phyloP scores from a whole-genome alignment of 2,329 filamentous ascomycete genomes.

The Xylaria sp. region DNA sequence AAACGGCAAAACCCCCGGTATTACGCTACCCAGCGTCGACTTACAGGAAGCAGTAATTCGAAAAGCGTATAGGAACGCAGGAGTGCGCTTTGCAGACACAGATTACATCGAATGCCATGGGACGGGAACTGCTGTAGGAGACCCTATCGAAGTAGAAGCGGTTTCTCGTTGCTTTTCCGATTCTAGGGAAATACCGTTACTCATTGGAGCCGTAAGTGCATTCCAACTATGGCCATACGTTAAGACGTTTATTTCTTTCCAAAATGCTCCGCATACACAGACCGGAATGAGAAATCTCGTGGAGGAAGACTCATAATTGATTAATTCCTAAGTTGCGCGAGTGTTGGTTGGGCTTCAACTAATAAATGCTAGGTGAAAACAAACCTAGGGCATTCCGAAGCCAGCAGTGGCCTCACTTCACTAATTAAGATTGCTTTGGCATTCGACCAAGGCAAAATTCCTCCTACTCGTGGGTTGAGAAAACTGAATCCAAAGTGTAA shows the following conservation, averaged over 20 bases:
- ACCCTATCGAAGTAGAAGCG: background rate
- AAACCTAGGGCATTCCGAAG: conserved; percentile 32
- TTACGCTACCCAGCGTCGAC: conserved; percentile 49
- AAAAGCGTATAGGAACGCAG: background rate
- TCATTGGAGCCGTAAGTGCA: conserved; percentile 1
- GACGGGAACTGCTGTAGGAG: conserved; percentile 5
- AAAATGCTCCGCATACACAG: no score
- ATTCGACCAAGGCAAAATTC: conserved; percentile 23
- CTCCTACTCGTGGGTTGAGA: conserved; percentile 7
- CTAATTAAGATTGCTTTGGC: conserved; percentile 28
- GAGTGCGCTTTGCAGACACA: background rate
- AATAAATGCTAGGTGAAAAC: no score
- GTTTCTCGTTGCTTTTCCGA: background rate
- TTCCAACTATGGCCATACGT: no score
- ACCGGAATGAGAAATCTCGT: no score
- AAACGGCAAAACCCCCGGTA: conserved; percentile 51
- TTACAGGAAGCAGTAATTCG: background rate
- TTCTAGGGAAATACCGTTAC: background rate
- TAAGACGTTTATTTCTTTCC: no score
- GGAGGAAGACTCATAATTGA: no score
- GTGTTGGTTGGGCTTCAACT: no score
- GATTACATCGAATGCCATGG: conserved; percentile 13
- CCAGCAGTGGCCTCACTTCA: conserved; percentile 24
- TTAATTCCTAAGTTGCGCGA: no score
- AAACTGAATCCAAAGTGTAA: background rate